These are phyloP conservation scores for Schizonepeta tenuifolia DNA, from an alignment of 257 asterid genomes.

Conservation along the genomic window DNA sequence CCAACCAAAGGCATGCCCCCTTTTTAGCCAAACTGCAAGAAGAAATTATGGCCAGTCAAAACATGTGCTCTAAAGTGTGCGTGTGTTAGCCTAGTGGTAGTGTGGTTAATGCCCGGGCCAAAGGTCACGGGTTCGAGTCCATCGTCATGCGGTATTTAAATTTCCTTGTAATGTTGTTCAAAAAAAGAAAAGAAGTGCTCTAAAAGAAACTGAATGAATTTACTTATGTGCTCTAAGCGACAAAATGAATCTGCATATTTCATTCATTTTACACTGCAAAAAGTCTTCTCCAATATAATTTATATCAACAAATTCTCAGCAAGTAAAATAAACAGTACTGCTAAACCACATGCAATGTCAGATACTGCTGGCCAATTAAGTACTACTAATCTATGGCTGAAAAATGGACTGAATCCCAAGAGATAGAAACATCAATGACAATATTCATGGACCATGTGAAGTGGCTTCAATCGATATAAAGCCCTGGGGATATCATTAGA, in stretches of 20 bases:
- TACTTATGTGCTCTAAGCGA: not conserved
- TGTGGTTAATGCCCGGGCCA: no score
- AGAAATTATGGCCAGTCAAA: constrained; percentile 26
- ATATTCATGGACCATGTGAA: constrained; percentile 11
- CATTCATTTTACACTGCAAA: not conserved
- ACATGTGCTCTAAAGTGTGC: no score
- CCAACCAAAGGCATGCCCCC: constrained; percentile 86
- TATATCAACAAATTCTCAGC: not conserved
- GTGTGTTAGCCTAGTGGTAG: no score
- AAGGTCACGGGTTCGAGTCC: no score
- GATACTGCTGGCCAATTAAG: not conserved
- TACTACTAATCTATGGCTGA: not conserved
- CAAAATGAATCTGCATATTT: not conserved
- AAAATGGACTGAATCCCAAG: constrained; percentile 7
- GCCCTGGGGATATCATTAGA: constrained; percentile 14
- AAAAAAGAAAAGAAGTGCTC: no score
- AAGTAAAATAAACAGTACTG: constrained; percentile 4
- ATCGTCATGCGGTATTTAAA: no score
- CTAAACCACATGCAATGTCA: constrained; percentile 3
- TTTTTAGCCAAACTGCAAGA: constrained; percentile 78
- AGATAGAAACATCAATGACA: constrained; percentile 24
- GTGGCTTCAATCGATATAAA: not conserved
- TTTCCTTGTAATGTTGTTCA: no score
- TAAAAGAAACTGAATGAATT: not conserved
- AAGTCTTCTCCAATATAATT: not conserved